Conservation (phyloP, 2,329 filamentous ascomycete species). For the Nemania serpens region DNA sequence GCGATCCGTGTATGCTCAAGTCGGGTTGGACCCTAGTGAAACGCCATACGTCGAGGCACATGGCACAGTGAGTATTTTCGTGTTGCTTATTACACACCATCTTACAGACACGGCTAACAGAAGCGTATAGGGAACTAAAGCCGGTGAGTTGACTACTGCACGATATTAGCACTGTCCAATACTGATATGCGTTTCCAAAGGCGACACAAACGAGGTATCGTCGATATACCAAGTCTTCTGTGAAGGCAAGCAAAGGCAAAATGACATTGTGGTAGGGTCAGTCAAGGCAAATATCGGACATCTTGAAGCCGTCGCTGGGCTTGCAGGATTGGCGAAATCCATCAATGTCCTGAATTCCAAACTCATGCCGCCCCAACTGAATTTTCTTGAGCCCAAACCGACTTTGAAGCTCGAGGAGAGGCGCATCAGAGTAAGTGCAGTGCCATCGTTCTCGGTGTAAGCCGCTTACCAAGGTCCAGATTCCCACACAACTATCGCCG, state of each 20-base stretch:
- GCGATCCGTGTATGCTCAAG: slow-evolving; percentile 7
- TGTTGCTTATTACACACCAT: neutral
- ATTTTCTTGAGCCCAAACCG: slow-evolving; percentile 5
- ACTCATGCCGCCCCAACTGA: slow-evolving; percentile 9
- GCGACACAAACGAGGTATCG: slow-evolving; percentile 14
- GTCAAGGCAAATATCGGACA: slow-evolving; percentile 20
- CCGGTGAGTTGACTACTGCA: neutral
- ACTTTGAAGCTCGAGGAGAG: slow-evolving; percentile 5
- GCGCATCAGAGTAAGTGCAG: slow-evolving; percentile 4
- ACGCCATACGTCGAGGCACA: slow-evolving; percentile 16
- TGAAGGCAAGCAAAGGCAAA: neutral
- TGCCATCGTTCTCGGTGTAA: neutral
- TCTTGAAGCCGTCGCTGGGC: slow-evolving; percentile 10
- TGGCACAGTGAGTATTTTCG: slow-evolving; percentile 7
- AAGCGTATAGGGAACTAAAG: slow-evolving; percentile 8
- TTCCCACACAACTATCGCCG: slow-evolving; percentile 4
- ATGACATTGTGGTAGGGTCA: slow-evolving; percentile 10
- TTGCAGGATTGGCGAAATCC: slow-evolving; percentile 14
- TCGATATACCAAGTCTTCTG: slow-evolving; percentile 11
- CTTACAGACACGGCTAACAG: neutral
- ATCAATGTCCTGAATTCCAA: slow-evolving; percentile 10
- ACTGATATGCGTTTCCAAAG: neutral
- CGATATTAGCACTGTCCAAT: neutral
- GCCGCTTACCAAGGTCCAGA: neutral
- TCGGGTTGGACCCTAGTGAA: slow-evolving; percentile 1